phyloP scores from a whole-genome alignment of 495 filamentous ascomycete species.

The Podospora fimiseda region DNA sequence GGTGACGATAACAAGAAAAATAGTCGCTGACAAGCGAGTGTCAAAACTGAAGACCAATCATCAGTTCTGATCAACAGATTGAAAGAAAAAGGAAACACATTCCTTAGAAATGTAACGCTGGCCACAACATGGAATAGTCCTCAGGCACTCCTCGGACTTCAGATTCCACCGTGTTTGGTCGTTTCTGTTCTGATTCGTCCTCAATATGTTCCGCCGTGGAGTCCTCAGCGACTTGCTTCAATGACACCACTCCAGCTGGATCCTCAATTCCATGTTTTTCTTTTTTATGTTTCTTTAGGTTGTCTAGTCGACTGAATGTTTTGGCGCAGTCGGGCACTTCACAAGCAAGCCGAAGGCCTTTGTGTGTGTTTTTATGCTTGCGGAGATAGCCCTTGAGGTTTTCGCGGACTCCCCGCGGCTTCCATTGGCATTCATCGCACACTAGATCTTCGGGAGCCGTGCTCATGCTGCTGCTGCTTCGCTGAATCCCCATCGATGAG shows the following conservation, averaged over 20 bases:
- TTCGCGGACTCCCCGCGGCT: conserved; percentile 30
- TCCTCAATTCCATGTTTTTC: conserved; percentile 35
- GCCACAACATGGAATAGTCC: conserved; percentile 33
- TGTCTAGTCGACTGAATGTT: conserved; percentile 39
- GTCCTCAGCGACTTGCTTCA: conserved; percentile 17
- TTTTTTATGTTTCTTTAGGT: conserved; percentile 36
- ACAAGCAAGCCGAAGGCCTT: conserved; percentile 28
- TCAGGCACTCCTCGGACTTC: conserved; percentile 16
- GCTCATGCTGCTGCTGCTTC: background rate
- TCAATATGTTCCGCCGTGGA: conserved; percentile 12
- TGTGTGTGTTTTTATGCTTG: conserved; percentile 36
- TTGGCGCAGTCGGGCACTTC: conserved; percentile 29
- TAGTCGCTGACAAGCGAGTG: background rate
- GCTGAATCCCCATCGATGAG: background rate
- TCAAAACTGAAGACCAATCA: background rate
- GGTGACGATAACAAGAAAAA: background rate
- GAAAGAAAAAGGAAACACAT: background rate
- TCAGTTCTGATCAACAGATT: background rate
- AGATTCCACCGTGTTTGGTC: conserved; percentile 16
- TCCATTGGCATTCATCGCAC: conserved; percentile 35
- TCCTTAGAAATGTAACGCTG: conserved; percentile 26
- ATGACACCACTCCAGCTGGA: conserved; percentile 10
- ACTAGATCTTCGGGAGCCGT: conserved; percentile 25
- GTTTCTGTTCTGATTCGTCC: conserved; percentile 9
- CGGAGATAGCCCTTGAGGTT: conserved; percentile 34